Evolutionary conservation across 345 rosid genomes (phyloP).

Genomic region (Limnanthes douglasii): DNA sequence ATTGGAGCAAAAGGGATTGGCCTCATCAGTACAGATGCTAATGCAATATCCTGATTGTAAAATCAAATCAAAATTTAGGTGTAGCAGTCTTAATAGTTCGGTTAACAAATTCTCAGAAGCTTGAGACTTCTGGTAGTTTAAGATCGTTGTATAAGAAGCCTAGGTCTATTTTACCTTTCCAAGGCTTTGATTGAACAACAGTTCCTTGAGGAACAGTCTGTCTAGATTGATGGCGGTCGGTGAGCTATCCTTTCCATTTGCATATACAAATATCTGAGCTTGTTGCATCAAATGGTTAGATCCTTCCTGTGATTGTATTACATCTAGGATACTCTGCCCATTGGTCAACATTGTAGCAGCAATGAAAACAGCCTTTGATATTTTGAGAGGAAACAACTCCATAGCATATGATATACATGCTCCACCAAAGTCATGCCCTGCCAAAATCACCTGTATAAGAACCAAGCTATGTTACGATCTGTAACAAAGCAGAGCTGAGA

Average conservation of each 20-base stretch:
- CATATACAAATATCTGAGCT: constrained; percentile 66
- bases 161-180: constrained; percentile 32
- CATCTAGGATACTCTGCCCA: constrained; percentile 68
- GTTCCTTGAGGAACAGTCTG: constrained; percentile 52
- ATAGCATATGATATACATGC: constrained; percentile 73
- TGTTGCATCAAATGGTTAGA: constrained; percentile 53
- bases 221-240: constrained; percentile 88
- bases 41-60: constrained; percentile 60
- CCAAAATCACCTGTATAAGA: constrained; percentile 66
- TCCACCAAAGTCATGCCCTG: constrained; percentile 94
- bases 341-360: constrained; percentile 73
- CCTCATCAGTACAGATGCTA: constrained; percentile 90
- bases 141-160: neutral
- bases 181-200: constrained; percentile 77
- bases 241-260: constrained; percentile 60
- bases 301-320: constrained; percentile 33
- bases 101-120: too few relatives aligned
- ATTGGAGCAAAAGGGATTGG: constrained; percentile 87
- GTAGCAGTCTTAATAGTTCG: too few relatives aligned
- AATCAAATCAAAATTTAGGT: constrained; percentile 6
- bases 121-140: too few relatives aligned
- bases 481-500: neutral
- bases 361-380: constrained; percentile 60
- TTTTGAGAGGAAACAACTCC: constrained; percentile 69
- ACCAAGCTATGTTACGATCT: too few relatives aligned